Percentiles rank a stretch among this genome's conserved stretches.
Conservation (phyloP, 2,329 filamentous ascomycete species). For the Xylaria sp. region DNA sequence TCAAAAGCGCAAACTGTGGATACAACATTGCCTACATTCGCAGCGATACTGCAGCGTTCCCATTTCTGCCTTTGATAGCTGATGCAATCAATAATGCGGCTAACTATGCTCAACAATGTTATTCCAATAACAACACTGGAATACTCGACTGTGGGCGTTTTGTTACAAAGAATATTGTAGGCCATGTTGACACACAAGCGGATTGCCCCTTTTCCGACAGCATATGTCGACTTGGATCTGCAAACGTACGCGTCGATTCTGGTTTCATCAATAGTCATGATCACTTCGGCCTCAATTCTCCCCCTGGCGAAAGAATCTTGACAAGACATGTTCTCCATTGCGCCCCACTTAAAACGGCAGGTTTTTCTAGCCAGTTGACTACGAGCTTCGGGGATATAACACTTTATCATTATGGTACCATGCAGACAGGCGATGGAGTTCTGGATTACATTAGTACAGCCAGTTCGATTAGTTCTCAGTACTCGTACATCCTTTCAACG, state of each 20-base stretch:
- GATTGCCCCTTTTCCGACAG: not conserved
- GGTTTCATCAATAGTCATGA: constrained; percentile 27
- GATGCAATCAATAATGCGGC: constrained; percentile 24
- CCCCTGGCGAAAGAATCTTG: constrained; percentile 11
- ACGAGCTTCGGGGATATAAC: no score
- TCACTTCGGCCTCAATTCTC: constrained; percentile 29
- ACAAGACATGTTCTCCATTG: constrained; percentile 30
- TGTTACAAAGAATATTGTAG: not conserved
- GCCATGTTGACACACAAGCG: not conserved
- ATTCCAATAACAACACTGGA: constrained; percentile 6
- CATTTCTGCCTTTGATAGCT: no score
- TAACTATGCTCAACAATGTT: constrained; percentile 32
- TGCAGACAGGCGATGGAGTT: no score
- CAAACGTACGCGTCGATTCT: constrained; percentile 23
- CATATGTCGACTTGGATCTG: not conserved
- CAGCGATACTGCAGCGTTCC: no score
- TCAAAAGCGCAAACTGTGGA: no score
- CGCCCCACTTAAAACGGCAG: no score
- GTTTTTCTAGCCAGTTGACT: no score
- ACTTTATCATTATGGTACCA: no score
- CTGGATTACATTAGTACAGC: no score
- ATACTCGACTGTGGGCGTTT: constrained; percentile 21
- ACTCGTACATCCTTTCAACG: no score
- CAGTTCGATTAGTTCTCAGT: no score
- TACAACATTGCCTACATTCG: no score